Conservation (phyloP, 1,284 basidiomycete genomes). For the Mycosarcoma maydis region DNA sequence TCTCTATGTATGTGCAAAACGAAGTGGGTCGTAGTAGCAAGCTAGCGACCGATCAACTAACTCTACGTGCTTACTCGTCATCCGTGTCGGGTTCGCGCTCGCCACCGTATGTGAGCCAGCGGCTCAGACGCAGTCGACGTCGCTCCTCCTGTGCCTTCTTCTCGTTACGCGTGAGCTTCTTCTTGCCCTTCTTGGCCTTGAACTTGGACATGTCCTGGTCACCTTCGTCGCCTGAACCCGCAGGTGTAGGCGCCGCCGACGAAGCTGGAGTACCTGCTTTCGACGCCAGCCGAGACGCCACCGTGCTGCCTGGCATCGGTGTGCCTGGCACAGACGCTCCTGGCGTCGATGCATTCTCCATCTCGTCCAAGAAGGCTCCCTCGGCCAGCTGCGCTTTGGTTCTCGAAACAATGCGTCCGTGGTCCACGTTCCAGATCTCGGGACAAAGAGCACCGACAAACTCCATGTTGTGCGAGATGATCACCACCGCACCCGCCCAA, state of each 20-base stretch:
- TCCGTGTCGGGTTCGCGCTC: slow-evolving; percentile 65
- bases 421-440: slow-evolving; percentile 76
- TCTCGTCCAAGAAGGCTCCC: slow-evolving; percentile 73
- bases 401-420: slow-evolving; percentile 82
- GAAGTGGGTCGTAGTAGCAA: too few relatives aligned
- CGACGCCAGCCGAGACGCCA: slow-evolving; percentile 65
- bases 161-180: slow-evolving; percentile 66
- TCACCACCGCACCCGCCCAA: slow-evolving; percentile 95
- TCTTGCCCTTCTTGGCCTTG: slow-evolving; percentile 67
- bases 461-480: slow-evolving; percentile 88
- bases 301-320: slow-evolving; percentile 68
- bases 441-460: slow-evolving; percentile 66
- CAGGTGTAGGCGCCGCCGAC: slow-evolving; percentile 68
- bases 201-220: slow-evolving; percentile 66
- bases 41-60: too few relatives aligned
- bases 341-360: slow-evolving; percentile 72
- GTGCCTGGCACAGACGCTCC: slow-evolving; percentile 76
- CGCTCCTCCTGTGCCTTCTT: slow-evolving; percentile 66
- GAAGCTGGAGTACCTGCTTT: slow-evolving; percentile 66
- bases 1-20: background rate
- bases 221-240: slow-evolving; percentile 68
- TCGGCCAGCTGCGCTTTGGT: slow-evolving; percentile 86
- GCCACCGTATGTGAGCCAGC: slow-evolving; percentile 64
- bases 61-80: slow-evolving; percentile 43
- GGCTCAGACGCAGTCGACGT: slow-evolving; percentile 57